A percentile compares a stretch with the other conserved stretches of the same genome.
phyloP scores from a whole-genome alignment of 768 basidiomycete species.

The Rhodotorula babjevae region DNA sequence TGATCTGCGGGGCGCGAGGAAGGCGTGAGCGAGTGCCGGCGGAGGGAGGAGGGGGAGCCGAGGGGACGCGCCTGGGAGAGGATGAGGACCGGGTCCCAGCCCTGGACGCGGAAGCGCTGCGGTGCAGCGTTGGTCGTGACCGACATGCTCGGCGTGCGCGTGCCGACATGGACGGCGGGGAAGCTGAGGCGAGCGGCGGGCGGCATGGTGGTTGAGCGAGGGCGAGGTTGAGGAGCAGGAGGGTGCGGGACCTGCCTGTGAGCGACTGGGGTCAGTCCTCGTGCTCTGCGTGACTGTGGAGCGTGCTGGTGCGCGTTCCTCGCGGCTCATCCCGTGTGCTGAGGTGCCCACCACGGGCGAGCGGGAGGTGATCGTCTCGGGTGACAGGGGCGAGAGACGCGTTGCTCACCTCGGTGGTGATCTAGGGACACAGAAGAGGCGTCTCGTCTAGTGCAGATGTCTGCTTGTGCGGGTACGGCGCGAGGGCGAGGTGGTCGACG shows the following conservation, averaged over 20 bases:
- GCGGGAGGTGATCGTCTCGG: too few relatives aligned
- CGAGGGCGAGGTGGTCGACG: too few relatives aligned
- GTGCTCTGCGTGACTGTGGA: too few relatives aligned
- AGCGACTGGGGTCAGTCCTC: background rate
- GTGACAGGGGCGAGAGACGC: too few relatives aligned
- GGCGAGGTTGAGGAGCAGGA: background rate
- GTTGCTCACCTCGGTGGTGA: too few relatives aligned
- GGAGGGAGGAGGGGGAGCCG: background rate
- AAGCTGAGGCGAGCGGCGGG: slow-evolving; percentile 33
- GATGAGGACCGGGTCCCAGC: slow-evolving; percentile 85
- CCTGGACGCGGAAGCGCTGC: slow-evolving; percentile 46
- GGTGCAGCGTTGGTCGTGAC: slow-evolving; percentile 17
- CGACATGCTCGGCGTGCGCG: slow-evolving; percentile 6
- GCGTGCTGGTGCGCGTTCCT: too few relatives aligned
- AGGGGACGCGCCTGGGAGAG: slow-evolving; percentile 66
- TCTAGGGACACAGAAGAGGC: too few relatives aligned
- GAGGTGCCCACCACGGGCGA: too few relatives aligned
- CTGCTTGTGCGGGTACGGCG: too few relatives aligned
- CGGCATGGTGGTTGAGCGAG: slow-evolving; percentile 4
- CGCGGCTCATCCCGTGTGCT: too few relatives aligned
- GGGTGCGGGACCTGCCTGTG: background rate
- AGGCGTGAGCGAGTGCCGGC: background rate
- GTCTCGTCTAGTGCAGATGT: too few relatives aligned
- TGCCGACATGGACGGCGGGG: background rate
- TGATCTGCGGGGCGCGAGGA: slow-evolving; percentile 60